Conservation (phyloP, 768 basidiomycete species). For the Kwoniella botswanensis region DNA sequence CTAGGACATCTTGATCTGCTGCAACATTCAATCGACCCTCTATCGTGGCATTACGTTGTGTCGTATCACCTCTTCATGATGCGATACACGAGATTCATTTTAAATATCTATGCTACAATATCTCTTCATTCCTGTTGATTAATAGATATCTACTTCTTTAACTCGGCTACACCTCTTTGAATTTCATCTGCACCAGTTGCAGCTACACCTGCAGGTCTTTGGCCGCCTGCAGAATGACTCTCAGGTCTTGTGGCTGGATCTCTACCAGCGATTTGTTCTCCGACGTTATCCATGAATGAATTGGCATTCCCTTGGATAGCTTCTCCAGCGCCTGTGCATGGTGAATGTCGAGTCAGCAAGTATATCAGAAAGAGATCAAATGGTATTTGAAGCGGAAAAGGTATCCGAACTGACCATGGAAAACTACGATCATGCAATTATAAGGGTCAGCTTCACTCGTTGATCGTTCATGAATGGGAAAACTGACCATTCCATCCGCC, state of each 20-base stretch:
- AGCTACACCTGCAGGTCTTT: conserved; percentile 33
- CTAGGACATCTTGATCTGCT: not conserved
- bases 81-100: not conserved
- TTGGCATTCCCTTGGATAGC: conserved; percentile 46
- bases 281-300: conserved; percentile 39
- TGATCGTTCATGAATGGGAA: not conserved
- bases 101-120: not conserved
- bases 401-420: conserved; percentile 30
- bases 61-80: too few relatives aligned
- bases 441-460: not conserved
- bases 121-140: not conserved
- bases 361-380: not conserved
- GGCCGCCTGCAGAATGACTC: conserved; percentile 23
- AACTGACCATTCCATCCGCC: conserved; percentile 39
- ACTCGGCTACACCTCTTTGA: conserved; percentile 27
- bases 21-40: too few relatives aligned
- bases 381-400: too few relatives aligned
- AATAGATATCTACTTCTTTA: conserved; percentile 20
- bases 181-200: conserved; percentile 43
- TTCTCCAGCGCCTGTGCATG: conserved; percentile 39
- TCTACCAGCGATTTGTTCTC: conserved; percentile 32
- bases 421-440: conserved; percentile 22
- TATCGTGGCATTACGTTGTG: too few relatives aligned
- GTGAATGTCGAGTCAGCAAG: not conserved
- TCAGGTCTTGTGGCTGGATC: conserved; percentile 10